Percentiles rank a stretch among this genome's conserved stretches.
phyloP scores from a whole-genome alignment of 441 rosid species.

The Croton setiger region DNA sequence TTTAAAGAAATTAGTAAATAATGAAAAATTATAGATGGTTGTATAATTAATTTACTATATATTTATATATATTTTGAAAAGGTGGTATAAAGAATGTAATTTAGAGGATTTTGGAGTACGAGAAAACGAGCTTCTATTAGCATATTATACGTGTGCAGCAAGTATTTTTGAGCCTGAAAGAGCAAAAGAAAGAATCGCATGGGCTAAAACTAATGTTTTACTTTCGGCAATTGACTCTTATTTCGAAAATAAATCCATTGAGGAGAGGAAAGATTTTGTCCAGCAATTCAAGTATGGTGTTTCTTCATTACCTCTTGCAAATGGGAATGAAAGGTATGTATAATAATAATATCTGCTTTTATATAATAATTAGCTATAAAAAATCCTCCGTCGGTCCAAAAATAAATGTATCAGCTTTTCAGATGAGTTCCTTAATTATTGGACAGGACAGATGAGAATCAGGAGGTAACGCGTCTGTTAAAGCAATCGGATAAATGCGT shows the following conservation, averaged over 20 bases:
- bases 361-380: no score
- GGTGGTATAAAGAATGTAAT: slow-evolving; percentile 62
- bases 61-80: slow-evolving; percentile 11
- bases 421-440: background rate
- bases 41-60: no score
- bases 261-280: slow-evolving; percentile 44
- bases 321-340: slow-evolving; percentile 47
- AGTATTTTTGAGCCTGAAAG: slow-evolving; percentile 70
- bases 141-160: slow-evolving; percentile 68
- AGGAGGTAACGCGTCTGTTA: background rate
- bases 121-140: slow-evolving; percentile 39
- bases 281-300: slow-evolving; percentile 35
- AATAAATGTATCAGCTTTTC: background rate
- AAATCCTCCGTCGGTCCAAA: no score
- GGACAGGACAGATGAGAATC: background rate
- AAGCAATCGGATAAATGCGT: background rate
- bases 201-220: slow-evolving; percentile 69
- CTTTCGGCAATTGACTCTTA: slow-evolving; percentile 40
- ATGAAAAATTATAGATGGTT: no score
- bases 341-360: no score
- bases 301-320: slow-evolving; percentile 11
- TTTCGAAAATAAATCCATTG: slow-evolving; percentile 28
- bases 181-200: slow-evolving; percentile 63
- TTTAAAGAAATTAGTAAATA: no score
- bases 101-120: slow-evolving; percentile 46